phyloP scores from a whole-genome alignment of 495 filamentous ascomycete species.

The Coniosporium apollinis region DNA sequence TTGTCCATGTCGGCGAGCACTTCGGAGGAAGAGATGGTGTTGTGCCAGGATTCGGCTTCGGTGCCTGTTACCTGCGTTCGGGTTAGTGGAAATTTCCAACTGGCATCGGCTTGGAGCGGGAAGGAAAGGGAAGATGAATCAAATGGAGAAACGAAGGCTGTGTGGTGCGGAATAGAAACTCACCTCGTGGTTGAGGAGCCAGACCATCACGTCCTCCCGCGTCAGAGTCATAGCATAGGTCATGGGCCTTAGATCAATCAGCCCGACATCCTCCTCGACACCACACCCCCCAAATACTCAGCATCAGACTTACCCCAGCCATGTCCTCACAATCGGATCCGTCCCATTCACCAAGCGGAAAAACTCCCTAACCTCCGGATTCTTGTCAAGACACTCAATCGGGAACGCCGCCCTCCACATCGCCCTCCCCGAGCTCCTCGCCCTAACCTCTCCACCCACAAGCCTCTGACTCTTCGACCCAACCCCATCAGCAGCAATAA shows the following conservation, averaged over 20 bases:
- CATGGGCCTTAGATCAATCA: constrained; percentile 20
- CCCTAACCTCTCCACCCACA: constrained; percentile 33
- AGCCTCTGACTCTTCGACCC: constrained; percentile 33
- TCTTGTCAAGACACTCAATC: constrained; percentile 20
- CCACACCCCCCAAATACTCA: background rate
- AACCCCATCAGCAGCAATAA: constrained; percentile 45
- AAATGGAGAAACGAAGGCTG: too few species aligned
- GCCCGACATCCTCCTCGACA: background rate
- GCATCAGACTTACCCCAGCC: constrained; percentile 12
- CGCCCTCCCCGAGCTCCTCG: constrained; percentile 30
- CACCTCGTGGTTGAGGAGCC: constrained; percentile 40
- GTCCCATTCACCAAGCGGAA: constrained; percentile 24
- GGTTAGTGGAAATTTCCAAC: constrained; percentile 7
- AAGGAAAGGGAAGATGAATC: too few species aligned
- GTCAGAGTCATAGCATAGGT: constrained; percentile 35
- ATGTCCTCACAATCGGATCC: constrained; percentile 21
- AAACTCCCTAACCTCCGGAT: constrained; percentile 21
- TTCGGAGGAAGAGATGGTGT: constrained; percentile 36
- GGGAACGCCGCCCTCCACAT: constrained; percentile 37
- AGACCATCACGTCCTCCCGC: constrained; percentile 33
- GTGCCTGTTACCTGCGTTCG: constrained; percentile 27
- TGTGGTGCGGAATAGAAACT: too few species aligned
- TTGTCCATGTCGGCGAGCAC: constrained; percentile 36
- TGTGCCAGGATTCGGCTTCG: constrained; percentile 33
- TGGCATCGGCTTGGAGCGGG: too few species aligned